Percentiles rank a stretch among this genome's conserved stretches.
phyloP scores from a whole-genome alignment of 257 asterid species.

The Solanum chmielewskii region DNA sequence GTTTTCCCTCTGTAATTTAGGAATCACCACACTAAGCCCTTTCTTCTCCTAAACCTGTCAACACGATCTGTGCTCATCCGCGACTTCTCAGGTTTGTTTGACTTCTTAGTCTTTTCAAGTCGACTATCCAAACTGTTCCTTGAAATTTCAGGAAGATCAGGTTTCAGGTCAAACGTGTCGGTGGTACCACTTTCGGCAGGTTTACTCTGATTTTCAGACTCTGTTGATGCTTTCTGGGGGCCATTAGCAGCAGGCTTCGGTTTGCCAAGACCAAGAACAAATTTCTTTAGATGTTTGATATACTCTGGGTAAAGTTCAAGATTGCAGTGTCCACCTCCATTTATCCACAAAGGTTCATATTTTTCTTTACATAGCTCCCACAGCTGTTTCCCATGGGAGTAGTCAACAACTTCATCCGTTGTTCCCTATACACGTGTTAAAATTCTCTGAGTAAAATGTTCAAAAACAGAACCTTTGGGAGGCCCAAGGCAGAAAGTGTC shows the following conservation, averaged over 20 bases:
- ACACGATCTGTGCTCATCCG: constrained; percentile 85
- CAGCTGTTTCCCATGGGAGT: constrained; percentile 87
- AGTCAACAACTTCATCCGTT: constrained; percentile 90
- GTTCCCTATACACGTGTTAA: constrained; percentile 46
- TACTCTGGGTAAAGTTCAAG: constrained; percentile 90
- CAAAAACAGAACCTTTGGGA: neutral
- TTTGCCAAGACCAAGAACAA: constrained; percentile 68
- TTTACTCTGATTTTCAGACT: constrained; percentile 27
- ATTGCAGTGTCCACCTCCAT: constrained; percentile 92
- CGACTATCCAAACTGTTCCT: constrained; percentile 93
- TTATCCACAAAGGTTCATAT: constrained; percentile 85
- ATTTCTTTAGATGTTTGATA: constrained; percentile 74
- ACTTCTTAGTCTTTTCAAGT: constrained; percentile 82
- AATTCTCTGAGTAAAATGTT: neutral
- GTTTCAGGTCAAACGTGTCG: constrained; percentile 36
- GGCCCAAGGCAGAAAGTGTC: neutral
- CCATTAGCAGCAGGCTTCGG: constrained; percentile 44
- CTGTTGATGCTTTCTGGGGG: constrained; percentile 26
- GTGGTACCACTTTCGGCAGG: constrained; percentile 33
- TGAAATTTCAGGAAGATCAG: constrained; percentile 66
- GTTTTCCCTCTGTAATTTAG: neutral
- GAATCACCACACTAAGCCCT: constrained; percentile 74
- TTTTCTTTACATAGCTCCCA: constrained; percentile 77
- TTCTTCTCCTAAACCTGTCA: constrained; percentile 78
- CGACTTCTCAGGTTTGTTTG: constrained; percentile 71